phyloP scores from a whole-genome alignment of 1,284 basidiomycete genomes.

The Puccinia polysora region DNA sequence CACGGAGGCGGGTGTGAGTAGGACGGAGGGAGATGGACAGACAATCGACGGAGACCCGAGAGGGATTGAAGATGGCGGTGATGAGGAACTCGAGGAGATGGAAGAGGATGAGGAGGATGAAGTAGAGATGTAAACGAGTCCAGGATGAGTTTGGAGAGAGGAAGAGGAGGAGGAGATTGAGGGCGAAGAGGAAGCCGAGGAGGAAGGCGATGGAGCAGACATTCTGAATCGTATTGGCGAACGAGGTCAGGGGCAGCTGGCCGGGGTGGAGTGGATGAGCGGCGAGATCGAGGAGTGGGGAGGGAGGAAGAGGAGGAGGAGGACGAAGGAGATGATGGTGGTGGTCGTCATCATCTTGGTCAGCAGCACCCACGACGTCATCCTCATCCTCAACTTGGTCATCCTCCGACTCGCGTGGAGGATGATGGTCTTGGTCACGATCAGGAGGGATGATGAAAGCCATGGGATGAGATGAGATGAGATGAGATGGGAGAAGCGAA shows the following conservation, averaged over 20 bases:
- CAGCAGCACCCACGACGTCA: no score
- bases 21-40: background rate
- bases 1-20: background rate
- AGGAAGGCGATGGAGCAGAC: constrained; percentile 24
- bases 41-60: constrained; percentile 37
- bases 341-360: no score
- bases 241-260: constrained; percentile 36
- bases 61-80: constrained; percentile 40
- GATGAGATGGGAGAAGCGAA: no score
- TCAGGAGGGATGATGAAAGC: no score
- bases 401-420: no score
- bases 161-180: constrained; percentile 5
- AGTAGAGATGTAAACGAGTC: constrained; percentile 12
- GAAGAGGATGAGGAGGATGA: constrained; percentile 8
- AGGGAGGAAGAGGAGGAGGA: no score
- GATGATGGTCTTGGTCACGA: no score
- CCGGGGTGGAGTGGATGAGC: no score
- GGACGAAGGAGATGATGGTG: no score
- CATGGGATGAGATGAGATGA: no score
- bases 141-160: background rate
- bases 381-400: no score
- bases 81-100: constrained; percentile 40
- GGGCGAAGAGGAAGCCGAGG: constrained; percentile 8
- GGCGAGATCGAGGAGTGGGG: no score
- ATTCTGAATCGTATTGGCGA: constrained; percentile 39